Base-by-base conservation (phyloP, 2,329 filamentous ascomycete species). In the Mariannaea elegans region DNA sequence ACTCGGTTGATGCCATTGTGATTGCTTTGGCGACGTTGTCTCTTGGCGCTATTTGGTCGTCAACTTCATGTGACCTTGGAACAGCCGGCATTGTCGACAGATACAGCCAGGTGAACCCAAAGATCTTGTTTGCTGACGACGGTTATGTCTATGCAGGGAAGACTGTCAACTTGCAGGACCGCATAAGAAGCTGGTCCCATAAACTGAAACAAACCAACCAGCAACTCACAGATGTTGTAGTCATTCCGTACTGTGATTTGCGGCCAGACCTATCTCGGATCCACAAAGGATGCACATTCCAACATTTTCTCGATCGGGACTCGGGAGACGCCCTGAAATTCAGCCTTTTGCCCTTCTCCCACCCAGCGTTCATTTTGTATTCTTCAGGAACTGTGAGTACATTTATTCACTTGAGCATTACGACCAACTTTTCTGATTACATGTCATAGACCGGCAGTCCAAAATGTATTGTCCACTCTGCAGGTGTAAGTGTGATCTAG, bases 391-490 rank as follows among this genome's bases (percentile, higher is more conserved):
- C 55, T 9, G 59, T 58, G 23, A 21, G 58, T 47, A n/a, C n/a
- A n/a, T 23, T 2, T 4, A 14, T 9, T 19, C 2, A 6, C 14
- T 38, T 13, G n/a, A n/a, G n/a, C n/a, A n/a, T n/a, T n/a, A n/a
- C n/a, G n/a, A n/a, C n/a, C n/a, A n/a, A n/a, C 14, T 7, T 4
- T 34, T 16, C 31, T 39, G 9, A 39, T n/a, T 7, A 21, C 2
- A 16, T 13, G 1, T 29, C 1, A 19, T 21, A 58, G 55, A 58
- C 55, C 5, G 55, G 55, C 3, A 58, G 34, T 2, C 59, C 54
- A 12, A 61, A 58, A n/a, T 61, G 59, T 16, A 61, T 61, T 9
- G 36, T 54, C 4, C 59, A 61, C 13, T 57, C 59, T 10, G 48
- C 42, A 4, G 59, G 59, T 12, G 59, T 57, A 48, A 38, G 58